phyloP scores from a whole-genome alignment of 345 rosid genomes.

The Salix dunnii region DNA sequence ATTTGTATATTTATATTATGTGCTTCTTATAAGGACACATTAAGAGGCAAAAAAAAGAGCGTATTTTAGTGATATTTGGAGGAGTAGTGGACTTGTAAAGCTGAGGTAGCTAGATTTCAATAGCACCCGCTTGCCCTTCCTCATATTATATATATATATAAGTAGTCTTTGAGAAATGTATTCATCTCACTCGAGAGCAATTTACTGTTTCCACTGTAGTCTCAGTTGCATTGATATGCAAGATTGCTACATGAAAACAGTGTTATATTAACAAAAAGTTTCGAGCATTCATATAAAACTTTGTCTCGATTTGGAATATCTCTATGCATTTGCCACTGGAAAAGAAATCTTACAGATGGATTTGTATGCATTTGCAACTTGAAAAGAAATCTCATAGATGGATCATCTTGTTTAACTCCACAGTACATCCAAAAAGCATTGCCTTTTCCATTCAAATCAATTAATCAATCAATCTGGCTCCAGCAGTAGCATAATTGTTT shows the following conservation, averaged over 20 bases:
- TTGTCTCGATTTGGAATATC: background rate
- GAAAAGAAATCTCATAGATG: background rate
- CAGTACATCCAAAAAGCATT: no score
- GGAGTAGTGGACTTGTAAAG: background rate
- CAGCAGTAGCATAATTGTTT: no score
- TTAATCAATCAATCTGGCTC: no score
- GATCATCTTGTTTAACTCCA: no score
- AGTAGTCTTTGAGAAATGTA: no score
- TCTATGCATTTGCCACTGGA: background rate
- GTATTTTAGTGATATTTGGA: background rate
- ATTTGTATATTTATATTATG: no score
- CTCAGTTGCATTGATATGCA: background rate
- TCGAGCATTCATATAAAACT: background rate
- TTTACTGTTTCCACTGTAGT: background rate
- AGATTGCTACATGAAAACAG: background rate
- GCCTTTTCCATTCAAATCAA: background rate
- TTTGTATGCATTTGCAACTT: background rate
- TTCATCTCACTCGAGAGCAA: background rate
- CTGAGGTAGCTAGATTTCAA: background rate
- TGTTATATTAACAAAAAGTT: background rate
- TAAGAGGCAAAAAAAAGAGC: background rate
- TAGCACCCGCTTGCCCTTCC: background rate
- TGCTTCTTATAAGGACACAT: background rate
- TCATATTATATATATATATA: no score
- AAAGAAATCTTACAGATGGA: no score